A percentile compares a stretch with the other conserved stretches of the same genome.
These are phyloP conservation scores for Thyridium curvatum DNA, from an alignment of 2,329 filamentous ascomycete genomes.

Conservation along the genomic window DNA sequence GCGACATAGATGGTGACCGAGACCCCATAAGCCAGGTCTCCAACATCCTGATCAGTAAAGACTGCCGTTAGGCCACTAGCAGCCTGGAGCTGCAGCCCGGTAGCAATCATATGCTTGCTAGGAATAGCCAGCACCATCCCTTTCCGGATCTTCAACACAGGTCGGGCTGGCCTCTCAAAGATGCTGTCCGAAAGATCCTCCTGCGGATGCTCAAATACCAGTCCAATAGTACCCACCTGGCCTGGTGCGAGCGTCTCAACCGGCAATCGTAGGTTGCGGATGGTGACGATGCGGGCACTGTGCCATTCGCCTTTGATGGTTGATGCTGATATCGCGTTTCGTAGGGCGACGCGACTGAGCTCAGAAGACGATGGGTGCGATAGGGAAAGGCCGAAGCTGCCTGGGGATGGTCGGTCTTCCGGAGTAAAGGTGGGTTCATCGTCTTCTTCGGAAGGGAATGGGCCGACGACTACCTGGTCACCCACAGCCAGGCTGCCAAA, in stretches of 20 bases:
- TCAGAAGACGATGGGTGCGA: slow-evolving; percentile 49
- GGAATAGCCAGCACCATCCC: slow-evolving; percentile 76
- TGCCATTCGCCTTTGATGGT: slow-evolving; percentile 67
- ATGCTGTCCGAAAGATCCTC: slow-evolving; percentile 22
- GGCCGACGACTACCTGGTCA: slow-evolving; percentile 72
- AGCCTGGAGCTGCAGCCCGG: slow-evolving; percentile 52
- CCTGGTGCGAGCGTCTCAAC: slow-evolving; percentile 69
- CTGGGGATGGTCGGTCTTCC: slow-evolving; percentile 40
- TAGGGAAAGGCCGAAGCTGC: slow-evolving; percentile 41
- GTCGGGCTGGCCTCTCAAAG: slow-evolving; percentile 19
- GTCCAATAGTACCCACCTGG: slow-evolving; percentile 84
- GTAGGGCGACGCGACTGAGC: slow-evolving; percentile 43
- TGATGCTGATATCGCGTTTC: slow-evolving; percentile 45
- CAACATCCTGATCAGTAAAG: slow-evolving; percentile 60
- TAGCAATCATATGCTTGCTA: slow-evolving; percentile 50
- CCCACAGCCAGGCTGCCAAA: slow-evolving; percentile 73
- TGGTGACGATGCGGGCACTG: slow-evolving; percentile 71
- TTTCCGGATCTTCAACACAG: slow-evolving; percentile 52
- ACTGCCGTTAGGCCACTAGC: slow-evolving; percentile 65
- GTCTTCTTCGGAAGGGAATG: slow-evolving; percentile 58
- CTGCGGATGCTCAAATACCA: slow-evolving; percentile 50
- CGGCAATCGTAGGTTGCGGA: slow-evolving; percentile 80
- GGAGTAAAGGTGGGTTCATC: slow-evolving; percentile 35
- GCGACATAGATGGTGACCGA: slow-evolving; percentile 80
- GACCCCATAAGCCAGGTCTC: slow-evolving; percentile 58